Percentiles rank a stretch among this genome's conserved stretches.
These are phyloP conservation scores for Neoarthrinium moseri DNA, from an alignment of 2,329 filamentous ascomycete genomes.

Conservation along the genomic window DNA sequence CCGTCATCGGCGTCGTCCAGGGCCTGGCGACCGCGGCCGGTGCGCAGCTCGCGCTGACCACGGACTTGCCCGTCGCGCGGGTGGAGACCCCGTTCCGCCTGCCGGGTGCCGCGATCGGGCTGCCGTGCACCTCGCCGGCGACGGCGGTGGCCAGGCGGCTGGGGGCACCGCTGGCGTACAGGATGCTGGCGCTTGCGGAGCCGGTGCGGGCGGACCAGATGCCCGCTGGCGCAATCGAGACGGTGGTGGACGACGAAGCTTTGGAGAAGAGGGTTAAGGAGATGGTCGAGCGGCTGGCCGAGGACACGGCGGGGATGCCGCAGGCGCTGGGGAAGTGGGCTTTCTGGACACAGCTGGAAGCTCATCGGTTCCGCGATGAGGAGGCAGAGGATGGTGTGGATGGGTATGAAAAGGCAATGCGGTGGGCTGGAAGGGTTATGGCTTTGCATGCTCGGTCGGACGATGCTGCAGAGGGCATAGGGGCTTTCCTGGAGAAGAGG, in stretches of 20 bases:
- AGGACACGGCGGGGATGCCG: conserved; percentile 22
- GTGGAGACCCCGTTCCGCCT: conserved; percentile 22
- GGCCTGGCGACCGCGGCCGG: conserved; percentile 31
- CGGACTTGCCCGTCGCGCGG: conserved; percentile 27
- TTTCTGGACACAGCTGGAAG: conserved; percentile 29
- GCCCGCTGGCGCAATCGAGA: conserved; percentile 23
- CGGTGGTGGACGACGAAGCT: conserved; percentile 16
- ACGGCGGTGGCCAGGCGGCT: conserved; percentile 24
- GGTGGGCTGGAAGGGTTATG: conserved; percentile 28
- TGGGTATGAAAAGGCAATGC: conserved; percentile 17
- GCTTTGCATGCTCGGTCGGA: conserved; percentile 24
- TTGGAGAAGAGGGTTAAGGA: conserved; percentile 23
- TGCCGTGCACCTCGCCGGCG: conserved; percentile 30
- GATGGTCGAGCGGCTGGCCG: conserved; percentile 20
- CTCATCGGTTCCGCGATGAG: not conserved
- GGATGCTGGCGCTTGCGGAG: conserved; percentile 29
- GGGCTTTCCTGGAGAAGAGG: conserved; percentile 24
- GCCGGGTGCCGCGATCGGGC: conserved; percentile 26
- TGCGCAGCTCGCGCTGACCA: conserved; percentile 30
- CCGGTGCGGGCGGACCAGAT: conserved; percentile 19
- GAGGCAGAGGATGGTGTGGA: conserved; percentile 15
- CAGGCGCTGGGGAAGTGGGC: conserved; percentile 34
- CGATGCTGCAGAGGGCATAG: conserved; percentile 28
- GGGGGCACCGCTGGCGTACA: conserved; percentile 21
- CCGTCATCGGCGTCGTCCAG: conserved; percentile 28